Evolutionary conservation across 202 grass and related monocot species (phyloP).

Genomic region (Panicum virgatum): DNA sequence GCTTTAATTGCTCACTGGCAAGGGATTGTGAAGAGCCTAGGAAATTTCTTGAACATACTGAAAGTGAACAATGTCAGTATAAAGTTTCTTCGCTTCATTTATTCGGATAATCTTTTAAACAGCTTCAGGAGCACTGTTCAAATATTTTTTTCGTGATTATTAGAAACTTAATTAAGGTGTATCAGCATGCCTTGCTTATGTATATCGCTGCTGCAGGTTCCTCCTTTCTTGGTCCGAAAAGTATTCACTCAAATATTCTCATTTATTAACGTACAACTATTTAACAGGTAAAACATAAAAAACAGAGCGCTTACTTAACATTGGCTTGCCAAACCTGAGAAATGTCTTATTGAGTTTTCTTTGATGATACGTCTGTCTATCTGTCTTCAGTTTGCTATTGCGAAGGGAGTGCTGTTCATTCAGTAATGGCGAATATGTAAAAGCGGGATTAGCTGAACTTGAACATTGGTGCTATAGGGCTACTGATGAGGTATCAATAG

Average conservation of each 20-base stretch:
- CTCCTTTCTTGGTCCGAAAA: constrained; percentile 98
- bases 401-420: constrained; percentile 99
- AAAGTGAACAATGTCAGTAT: constrained; percentile 92
- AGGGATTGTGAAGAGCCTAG: constrained; percentile 95
- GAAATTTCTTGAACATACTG: constrained; percentile 86
- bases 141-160: constrained; percentile 11
- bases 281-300: constrained; percentile 79
- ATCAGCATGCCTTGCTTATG: neutral
- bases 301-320: neutral
- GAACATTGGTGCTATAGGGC: constrained; percentile 95
- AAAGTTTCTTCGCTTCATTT: constrained; percentile 24
- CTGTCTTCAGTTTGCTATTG: constrained; percentile 76
- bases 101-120: neutral
- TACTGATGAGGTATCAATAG: constrained; percentile 82
- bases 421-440: constrained; percentile 96
- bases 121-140: neutral
- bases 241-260: constrained; percentile 99
- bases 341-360: constrained; percentile 21
- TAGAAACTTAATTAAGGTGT: constrained; percentile 17
- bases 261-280: constrained; percentile 95
- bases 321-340: constrained; percentile 6
- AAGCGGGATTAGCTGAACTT: constrained; percentile 96
- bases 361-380: constrained; percentile 33
- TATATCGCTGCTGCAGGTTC: constrained; percentile 61
- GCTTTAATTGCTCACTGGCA: constrained; percentile 99